phyloP scores from a whole-genome alignment of 179 eudicot genomes.

The Drosera spatulata region DNA sequence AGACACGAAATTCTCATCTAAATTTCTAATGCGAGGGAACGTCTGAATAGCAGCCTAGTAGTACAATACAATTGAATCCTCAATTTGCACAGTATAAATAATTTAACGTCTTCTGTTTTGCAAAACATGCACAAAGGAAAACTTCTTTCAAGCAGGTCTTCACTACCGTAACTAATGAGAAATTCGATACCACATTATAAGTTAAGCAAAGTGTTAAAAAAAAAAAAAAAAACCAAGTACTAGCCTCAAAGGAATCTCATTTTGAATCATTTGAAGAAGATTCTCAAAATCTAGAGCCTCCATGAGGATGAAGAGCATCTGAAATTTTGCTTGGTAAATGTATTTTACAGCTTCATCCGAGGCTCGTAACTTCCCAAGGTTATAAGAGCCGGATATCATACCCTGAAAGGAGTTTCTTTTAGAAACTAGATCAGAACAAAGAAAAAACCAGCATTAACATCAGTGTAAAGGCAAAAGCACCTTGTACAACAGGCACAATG shows the following conservation, averaged over 20 bases:
- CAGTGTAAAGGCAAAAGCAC: slow-evolving; percentile 25
- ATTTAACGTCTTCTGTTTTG: no score
- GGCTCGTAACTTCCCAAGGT: slow-evolving; percentile 59
- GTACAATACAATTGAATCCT: no score
- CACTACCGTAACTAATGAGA: no score
- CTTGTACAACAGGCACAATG: slow-evolving; percentile 68
- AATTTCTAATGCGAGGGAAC: no score
- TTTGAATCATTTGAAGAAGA: slow-evolving; percentile 88
- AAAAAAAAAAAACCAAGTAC: slow-evolving; percentile 5
- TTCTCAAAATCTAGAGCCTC: slow-evolving; percentile 80
- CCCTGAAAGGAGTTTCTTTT: slow-evolving; percentile 33
- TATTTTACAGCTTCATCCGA: slow-evolving; percentile 67
- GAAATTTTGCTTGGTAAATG: slow-evolving; percentile 70
- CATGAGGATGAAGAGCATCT: slow-evolving; percentile 75
- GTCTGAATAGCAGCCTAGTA: no score
- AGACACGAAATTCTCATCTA: no score
- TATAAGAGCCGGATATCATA: slow-evolving; percentile 51
- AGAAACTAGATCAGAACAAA: slow-evolving; percentile 10
- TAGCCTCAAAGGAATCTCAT: slow-evolving; percentile 78
- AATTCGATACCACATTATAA: no score
- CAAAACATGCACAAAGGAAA: no score
- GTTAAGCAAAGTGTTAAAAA: background rate
- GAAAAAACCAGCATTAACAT: slow-evolving; percentile 8
- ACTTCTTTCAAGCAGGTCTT: no score
- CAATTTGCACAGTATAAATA: no score